phyloP scores from a whole-genome alignment of 2,329 filamentous ascomycete species.

The Alternaria burnsii region DNA sequence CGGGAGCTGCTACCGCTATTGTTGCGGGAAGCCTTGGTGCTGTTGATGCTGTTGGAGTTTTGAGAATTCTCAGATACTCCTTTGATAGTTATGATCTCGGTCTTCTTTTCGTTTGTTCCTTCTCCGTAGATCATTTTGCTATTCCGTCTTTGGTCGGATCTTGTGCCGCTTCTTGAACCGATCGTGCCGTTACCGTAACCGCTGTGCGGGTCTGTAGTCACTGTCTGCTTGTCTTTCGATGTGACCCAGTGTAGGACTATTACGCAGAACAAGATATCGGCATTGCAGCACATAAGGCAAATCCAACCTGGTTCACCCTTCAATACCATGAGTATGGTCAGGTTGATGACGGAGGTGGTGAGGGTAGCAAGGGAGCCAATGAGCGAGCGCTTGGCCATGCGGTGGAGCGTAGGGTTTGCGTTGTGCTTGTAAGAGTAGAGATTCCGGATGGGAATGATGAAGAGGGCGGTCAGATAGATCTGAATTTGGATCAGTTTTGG shows the following conservation, averaged over 20 bases:
- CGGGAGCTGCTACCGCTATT: not conserved
- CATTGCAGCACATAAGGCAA: constrained; percentile 63
- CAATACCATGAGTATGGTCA: constrained; percentile 66
- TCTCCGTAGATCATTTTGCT: not conserved
- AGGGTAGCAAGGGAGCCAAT: constrained; percentile 67
- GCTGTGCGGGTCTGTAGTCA: constrained; percentile 1
- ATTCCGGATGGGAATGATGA: constrained; percentile 66
- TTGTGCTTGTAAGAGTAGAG: constrained; percentile 64
- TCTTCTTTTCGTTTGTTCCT: not conserved
- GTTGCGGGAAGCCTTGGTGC: not conserved
- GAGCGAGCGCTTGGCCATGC: constrained; percentile 66
- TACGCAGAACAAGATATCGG: constrained; percentile 45
- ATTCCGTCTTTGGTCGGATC: not conserved
- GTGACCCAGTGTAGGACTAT: constrained; percentile 70
- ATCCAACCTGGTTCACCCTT: constrained; percentile 71
- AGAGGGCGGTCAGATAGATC: constrained; percentile 69
- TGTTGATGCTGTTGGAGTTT: not conserved
- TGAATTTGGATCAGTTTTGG: constrained; percentile 21
- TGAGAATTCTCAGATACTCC: not conserved
- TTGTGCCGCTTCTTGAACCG: not conserved
- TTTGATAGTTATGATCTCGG: not conserved
- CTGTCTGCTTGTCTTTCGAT: constrained; percentile 29
- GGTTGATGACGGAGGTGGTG: constrained; percentile 66
- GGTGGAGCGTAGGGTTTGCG: constrained; percentile 57
- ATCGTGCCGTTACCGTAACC: not conserved